Evolutionary conservation across 352 stramenopile genomes (phyloP).

Genomic region (Peronospora destructor): DNA sequence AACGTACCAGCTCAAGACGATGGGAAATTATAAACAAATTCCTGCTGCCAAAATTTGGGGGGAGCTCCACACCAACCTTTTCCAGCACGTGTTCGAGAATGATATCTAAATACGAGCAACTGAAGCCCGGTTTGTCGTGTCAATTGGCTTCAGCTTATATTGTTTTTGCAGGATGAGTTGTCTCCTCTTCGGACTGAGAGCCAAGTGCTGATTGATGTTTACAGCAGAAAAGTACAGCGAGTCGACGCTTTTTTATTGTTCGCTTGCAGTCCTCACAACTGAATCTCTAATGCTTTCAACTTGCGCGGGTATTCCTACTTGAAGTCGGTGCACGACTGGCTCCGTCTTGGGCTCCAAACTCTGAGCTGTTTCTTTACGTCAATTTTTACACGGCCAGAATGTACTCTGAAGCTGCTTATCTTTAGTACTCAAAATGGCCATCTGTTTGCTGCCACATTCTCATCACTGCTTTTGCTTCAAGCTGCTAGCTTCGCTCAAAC

Average conservation of each 20-base stretch:
- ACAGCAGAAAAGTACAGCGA: constrained; percentile 41
- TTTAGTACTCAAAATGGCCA: background rate
- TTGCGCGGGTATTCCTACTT: constrained; percentile 46
- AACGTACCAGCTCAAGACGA: constrained; percentile 41
- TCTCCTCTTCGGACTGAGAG: constrained; percentile 17
- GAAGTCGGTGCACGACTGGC: background rate
- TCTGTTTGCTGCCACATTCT: constrained; percentile 1
- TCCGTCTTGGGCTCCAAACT: background rate
- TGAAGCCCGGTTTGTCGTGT: constrained; percentile 1
- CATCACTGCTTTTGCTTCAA: background rate
- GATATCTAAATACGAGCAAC: constrained; percentile 28
- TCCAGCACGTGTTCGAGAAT: constrained; percentile 32
- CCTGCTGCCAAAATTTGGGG: constrained; percentile 23
- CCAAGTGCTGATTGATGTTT: constrained; percentile 48
- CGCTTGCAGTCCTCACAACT: constrained; percentile 26
- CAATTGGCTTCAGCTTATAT: constrained; percentile 2
- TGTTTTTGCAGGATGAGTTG: constrained; percentile 11
- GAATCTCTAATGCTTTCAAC: constrained; percentile 37
- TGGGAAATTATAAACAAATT: no score
- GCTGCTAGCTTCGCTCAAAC: constrained; percentile 18
- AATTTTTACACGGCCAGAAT: constrained; percentile 35
- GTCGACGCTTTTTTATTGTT: constrained; percentile 34
- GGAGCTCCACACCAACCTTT: constrained; percentile 26
- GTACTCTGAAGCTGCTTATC: constrained; percentile 6
- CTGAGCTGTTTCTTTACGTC: constrained; percentile 9